A percentile compares a stretch with the other conserved stretches of the same genome.
These are phyloP conservation scores for Paramecium sexaurelia DNA, from an alignment of 73 alveolate genomes.

Conservation along the genomic window DNA sequence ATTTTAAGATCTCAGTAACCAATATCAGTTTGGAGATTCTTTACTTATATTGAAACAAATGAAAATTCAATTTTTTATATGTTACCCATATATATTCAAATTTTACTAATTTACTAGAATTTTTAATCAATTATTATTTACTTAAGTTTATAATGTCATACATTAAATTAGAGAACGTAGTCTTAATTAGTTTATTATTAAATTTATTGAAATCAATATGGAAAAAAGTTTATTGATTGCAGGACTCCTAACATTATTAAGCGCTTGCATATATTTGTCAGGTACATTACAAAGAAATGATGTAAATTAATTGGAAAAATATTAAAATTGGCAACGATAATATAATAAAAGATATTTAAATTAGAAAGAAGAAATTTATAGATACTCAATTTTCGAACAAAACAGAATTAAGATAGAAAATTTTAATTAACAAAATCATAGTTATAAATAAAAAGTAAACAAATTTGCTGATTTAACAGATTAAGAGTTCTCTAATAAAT, in stretches of 20 bases:
- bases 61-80: too few species aligned
- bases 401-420: neutral
- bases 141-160: too few species aligned
- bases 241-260: neutral
- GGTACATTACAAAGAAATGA: neutral
- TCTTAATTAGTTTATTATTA: neutral
- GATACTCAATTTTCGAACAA: neutral
- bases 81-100: too few species aligned
- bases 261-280: neutral
- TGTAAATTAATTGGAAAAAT: neutral
- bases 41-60: too few species aligned
- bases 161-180: too few species aligned
- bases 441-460: neutral
- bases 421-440: neutral
- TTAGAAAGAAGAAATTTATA: neutral
- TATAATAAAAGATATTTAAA: neutral
- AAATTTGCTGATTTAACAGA: neutral
- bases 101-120: neutral
- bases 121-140: too few species aligned
- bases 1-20: too few species aligned
- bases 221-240: neutral
- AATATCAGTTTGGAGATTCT: too few species aligned
- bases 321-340: neutral
- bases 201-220: neutral
- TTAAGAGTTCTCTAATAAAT: neutral